These are phyloP conservation scores for Rhododendron ovatum DNA, from an alignment of 148 eudicot species.

Conservation along the genomic window DNA sequence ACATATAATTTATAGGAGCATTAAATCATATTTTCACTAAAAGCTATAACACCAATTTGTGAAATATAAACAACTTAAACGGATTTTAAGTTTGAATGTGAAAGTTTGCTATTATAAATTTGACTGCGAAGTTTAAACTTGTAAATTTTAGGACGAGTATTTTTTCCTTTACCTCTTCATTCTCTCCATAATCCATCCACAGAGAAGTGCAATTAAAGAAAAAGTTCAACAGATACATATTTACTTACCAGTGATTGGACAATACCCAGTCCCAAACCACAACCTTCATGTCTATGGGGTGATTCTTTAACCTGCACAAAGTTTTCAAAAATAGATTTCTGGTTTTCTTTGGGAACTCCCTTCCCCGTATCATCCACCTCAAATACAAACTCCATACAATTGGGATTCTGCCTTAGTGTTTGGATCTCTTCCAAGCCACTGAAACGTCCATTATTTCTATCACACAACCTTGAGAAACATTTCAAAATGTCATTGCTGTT, in stretches of 20 bases:
- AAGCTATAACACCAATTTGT: neutral
- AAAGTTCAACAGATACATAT: neutral
- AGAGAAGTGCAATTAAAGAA: neutral
- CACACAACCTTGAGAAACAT: neutral
- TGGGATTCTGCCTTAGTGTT: neutral
- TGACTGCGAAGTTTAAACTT: too few relatives aligned
- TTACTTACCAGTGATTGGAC: slow-evolving; percentile 43
- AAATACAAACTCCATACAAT: neutral
- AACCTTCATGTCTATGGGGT: slow-evolving; percentile 20
- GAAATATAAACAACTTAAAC: neutral
- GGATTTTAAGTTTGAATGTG: neutral
- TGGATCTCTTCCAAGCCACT: neutral
- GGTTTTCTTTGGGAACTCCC: slow-evolving; percentile 28
- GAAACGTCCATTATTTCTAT: neutral
- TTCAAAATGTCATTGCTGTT: neutral
- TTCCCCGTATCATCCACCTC: slow-evolving; percentile 6
- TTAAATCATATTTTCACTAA: neutral
- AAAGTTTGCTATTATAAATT: neutral
- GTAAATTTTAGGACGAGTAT: too few relatives aligned
- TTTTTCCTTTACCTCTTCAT: too few relatives aligned
- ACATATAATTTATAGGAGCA: neutral
- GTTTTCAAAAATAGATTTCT: slow-evolving; percentile 34
- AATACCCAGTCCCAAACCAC: slow-evolving; percentile 51
- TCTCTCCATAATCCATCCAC: neutral
- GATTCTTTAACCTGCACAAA: slow-evolving; percentile 44